Percentiles rank a stretch among this genome's conserved stretches.
Evolutionary conservation across 1,284 basidiomycete genomes (phyloP).

Genomic region (Mrakiaceae sp.): DNA sequence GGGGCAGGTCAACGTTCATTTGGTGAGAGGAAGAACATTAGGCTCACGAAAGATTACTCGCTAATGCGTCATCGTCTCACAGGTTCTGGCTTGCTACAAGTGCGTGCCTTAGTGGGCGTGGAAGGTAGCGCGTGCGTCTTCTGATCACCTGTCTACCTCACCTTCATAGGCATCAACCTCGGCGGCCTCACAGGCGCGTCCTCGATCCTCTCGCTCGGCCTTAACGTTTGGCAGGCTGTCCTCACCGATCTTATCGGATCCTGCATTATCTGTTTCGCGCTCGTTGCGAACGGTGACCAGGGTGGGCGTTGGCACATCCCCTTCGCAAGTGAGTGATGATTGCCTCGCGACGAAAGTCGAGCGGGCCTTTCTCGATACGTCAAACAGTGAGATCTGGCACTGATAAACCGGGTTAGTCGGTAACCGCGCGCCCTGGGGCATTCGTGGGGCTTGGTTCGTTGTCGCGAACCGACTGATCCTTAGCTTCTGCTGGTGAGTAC

Average conservation of each 20-base stretch:
- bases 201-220: slow-evolving; percentile 1
- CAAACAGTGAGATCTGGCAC: too few relatives aligned
- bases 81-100: slow-evolving; percentile 12
- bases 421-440: slow-evolving; percentile 13
- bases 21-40: too few relatives aligned
- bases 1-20: slow-evolving; percentile 11
- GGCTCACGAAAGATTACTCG: too few relatives aligned
- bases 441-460: slow-evolving; percentile 13
- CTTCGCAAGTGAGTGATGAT: not conserved
- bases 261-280: slow-evolving; percentile 2
- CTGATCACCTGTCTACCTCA: not conserved
- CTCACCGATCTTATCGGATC: slow-evolving; percentile 5
- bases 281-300: slow-evolving; percentile 13
- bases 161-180: not conserved
- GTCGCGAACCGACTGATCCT: slow-evolving; percentile 12
- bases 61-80: not conserved
- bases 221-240: slow-evolving; percentile 8
- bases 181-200: not conserved
- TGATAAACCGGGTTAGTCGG: not conserved
- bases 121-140: not conserved
- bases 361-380: too few relatives aligned
- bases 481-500: not conserved
- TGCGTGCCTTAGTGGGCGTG: not conserved
- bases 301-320: slow-evolving; percentile 13
- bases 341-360: too few relatives aligned